Base-by-base conservation (phyloP, 2,329 filamentous ascomycete species). In the Cercospora sojina region DNA sequence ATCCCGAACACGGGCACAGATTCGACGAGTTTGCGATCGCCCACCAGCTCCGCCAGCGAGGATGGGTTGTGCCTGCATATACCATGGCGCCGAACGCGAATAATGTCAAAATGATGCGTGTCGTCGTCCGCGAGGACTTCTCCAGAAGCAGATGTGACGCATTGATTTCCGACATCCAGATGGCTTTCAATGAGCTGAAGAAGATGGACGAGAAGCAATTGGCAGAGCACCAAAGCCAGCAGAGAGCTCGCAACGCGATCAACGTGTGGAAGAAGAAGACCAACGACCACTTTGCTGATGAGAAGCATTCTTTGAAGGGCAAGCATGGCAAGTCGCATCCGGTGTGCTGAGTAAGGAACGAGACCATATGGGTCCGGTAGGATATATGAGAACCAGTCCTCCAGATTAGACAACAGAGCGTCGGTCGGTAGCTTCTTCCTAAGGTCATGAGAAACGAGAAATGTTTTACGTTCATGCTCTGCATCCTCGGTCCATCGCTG, bases 51-150 rank as follows among this genome's bases (percentile, higher is more conserved):
- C 90, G 94, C 60, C 88, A 91, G 70, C 87, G 93, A 35, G 91
- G 92, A 51, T 98, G 94, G 94, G 90, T 97, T 31, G 91, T 97
- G 0, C 94, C 94, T 0, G 94, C 94, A 0, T 98, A 98, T 81
- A 98, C 93, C 43, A 97, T 97, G 94, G 94, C 94, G 0, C 93
- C 93, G 18, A 85, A 96, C 77, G 93, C 91, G 18, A 84, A 91
- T 64, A 83, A 88, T 70, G 84, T 97, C 75, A 96, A 97, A 85
- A 90, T 98, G 86, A 88, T 97, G 83, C 89, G 94, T 41, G 88
- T 97, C 4, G 94, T 98, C 0, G 91, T 97, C 4, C 88, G 94
- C 59, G 94, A 97, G 80, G 94, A 97, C 80, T 97, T 98, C 73
- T 91, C 88, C 56, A 89, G 90, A 78, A 88, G 85, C 72, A 86